Evolutionary conservation across 768 basidiomycete genomes (phyloP).

Genomic region (Psilocybe sp.): DNA sequence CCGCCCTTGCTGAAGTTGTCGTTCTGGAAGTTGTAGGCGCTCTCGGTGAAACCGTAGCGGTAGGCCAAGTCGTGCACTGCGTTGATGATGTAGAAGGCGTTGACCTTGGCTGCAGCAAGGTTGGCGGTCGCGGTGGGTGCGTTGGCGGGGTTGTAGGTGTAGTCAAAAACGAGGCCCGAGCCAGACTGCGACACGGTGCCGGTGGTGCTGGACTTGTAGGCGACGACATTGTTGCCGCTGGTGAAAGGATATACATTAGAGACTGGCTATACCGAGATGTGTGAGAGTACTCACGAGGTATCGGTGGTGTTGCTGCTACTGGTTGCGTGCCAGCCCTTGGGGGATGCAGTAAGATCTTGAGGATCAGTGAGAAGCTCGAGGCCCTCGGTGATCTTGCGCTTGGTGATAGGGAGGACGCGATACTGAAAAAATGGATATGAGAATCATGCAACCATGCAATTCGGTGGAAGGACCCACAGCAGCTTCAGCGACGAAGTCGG

Average conservation of each 20-base stretch:
- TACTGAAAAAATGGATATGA: constrained; percentile 25
- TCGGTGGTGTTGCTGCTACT: constrained; percentile 10
- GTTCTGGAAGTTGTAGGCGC: constrained; percentile 46
- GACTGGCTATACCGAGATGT: background rate
- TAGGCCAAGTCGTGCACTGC: constrained; percentile 44
- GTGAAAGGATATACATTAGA: background rate
- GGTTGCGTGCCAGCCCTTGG: constrained; percentile 46
- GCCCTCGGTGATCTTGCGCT: constrained; percentile 48
- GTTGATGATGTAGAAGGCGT: constrained; percentile 56
- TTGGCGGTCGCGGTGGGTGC: constrained; percentile 38
- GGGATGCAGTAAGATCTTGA: constrained; percentile 45
- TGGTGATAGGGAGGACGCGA: constrained; percentile 42
- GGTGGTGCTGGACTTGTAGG: constrained; percentile 24
- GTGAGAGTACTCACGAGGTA: constrained; percentile 5
- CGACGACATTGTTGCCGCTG: constrained; percentile 35
- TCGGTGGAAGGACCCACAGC: constrained; percentile 25
- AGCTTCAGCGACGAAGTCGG: constrained; percentile 48
- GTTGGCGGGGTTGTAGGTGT: constrained; percentile 24
- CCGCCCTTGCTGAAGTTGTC: constrained; percentile 57
- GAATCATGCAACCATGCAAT: background rate
- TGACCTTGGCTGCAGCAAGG: constrained; percentile 47
- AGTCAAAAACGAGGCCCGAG: constrained; percentile 33
- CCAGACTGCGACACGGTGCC: constrained; percentile 31
- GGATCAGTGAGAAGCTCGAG: constrained; percentile 45
- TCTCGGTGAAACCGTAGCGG: constrained; percentile 51